Percentiles rank a stretch among this genome's conserved stretches.
Conservation (phyloP, 75 land plant genomes). For the Pinus tabuliformis region DNA sequence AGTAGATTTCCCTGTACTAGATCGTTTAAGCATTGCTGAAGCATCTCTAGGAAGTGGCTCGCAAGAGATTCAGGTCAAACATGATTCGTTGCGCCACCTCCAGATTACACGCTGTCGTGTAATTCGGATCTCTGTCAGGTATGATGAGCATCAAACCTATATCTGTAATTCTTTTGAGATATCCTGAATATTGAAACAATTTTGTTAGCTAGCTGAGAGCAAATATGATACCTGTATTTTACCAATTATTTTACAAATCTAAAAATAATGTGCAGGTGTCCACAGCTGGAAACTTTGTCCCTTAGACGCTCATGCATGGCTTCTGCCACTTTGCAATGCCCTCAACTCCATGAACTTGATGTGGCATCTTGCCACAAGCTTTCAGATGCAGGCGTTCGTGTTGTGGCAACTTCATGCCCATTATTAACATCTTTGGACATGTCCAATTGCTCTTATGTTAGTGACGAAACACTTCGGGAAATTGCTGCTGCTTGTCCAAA, state of each 20-base stretch:
- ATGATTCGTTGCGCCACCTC: slow-evolving; percentile 60
- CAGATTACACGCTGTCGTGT: slow-evolving; percentile 79
- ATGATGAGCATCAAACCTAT: slow-evolving; percentile 2
- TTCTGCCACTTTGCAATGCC: slow-evolving; percentile 75
- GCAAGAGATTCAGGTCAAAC: slow-evolving; percentile 73
- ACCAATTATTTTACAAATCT: too few species aligned
- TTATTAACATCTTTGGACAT: slow-evolving; percentile 70
- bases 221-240: too few species aligned
- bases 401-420: slow-evolving; percentile 79
- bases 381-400: slow-evolving; percentile 92
- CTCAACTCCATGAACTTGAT: slow-evolving; percentile 69
- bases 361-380: slow-evolving; percentile 90
- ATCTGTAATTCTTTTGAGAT: not conserved
- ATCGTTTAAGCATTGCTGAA: slow-evolving; percentile 3
- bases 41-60: slow-evolving; percentile 36
- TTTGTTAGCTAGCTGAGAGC: slow-evolving; percentile 3
- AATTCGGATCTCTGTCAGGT: slow-evolving; percentile 87
- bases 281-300: slow-evolving; percentile 67
- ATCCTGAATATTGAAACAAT: slow-evolving; percentile 32
- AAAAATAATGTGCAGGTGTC: slow-evolving; percentile 18
- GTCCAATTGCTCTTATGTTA: slow-evolving; percentile 88
- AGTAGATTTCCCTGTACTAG: slow-evolving; percentile 8
- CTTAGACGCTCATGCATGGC: slow-evolving; percentile 80
- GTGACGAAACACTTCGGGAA: slow-evolving; percentile 91
- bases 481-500: slow-evolving; percentile 69